These are phyloP conservation scores for Nothophytophthora sp. DNA, from an alignment of 352 stramenopile species.

Conservation along the genomic window DNA sequence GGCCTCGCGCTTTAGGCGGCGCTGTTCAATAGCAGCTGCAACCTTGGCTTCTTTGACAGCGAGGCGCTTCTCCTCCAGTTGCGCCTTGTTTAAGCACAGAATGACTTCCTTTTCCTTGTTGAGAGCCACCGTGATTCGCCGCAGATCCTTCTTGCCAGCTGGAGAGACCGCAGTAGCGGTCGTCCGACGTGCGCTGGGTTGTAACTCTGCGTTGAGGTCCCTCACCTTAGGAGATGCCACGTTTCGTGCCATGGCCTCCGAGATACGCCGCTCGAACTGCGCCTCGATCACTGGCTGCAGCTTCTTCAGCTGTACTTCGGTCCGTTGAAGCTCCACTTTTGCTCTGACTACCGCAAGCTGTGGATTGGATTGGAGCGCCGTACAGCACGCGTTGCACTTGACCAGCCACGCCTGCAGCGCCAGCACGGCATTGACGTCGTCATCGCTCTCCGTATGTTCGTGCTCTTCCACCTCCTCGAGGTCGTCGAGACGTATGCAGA, in stretches of 20 bases:
- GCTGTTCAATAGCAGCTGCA: conserved; percentile 28
- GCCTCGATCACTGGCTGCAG: conserved; percentile 52
- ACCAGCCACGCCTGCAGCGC: conserved; percentile 60
- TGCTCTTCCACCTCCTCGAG: conserved; percentile 26
- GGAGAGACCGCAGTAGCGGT: conserved; percentile 7
- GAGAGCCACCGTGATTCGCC: conserved; percentile 47
- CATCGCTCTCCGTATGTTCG: conserved; percentile 22
- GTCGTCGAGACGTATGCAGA: conserved; percentile 30
- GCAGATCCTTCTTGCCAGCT: conserved; percentile 9
- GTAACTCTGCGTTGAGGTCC: conserved; percentile 19
- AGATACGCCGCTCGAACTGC: conserved; percentile 57
- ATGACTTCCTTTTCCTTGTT: conserved; percentile 57
- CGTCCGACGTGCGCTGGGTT: conserved; percentile 16
- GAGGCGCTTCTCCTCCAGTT: conserved; percentile 40
- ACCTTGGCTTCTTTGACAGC: conserved; percentile 44
- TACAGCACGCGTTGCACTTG: conserved; percentile 60
- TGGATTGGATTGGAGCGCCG: conserved; percentile 37
- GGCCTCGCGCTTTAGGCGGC: conserved; percentile 35
- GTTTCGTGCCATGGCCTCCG: conserved; percentile 40
- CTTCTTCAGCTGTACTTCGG: conserved; percentile 61
- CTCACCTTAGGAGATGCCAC: conserved; percentile 20
- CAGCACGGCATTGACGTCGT: conserved; percentile 26
- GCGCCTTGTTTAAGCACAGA: conserved; percentile 42
- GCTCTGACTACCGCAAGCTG: conserved; percentile 40
- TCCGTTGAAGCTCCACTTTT: conserved; percentile 45